A percentile compares a stretch with the other conserved stretches of the same genome.
Evolutionary conservation across 2,329 filamentous ascomycete genomes (phyloP).

Genomic region (Colletotrichum eremochloae): DNA sequence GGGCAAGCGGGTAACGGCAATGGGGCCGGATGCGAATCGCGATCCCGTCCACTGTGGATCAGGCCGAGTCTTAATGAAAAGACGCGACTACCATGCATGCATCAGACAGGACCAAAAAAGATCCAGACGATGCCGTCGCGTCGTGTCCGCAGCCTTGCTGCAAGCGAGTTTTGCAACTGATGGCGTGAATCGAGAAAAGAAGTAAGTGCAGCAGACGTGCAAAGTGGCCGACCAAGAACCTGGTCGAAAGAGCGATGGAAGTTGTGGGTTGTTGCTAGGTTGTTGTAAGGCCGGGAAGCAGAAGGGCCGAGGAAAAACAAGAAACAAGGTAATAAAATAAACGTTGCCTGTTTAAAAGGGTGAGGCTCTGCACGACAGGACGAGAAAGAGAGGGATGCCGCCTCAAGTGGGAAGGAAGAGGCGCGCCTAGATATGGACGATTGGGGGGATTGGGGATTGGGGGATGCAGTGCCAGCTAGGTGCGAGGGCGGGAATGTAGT

Average conservation of each 20-base stretch:
- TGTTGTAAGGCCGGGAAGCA: not conserved
- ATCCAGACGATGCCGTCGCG: slow-evolving; percentile 13
- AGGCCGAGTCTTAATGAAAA: slow-evolving; percentile 37
- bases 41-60: slow-evolving; percentile 42
- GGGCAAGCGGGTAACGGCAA: slow-evolving; percentile 30
- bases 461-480: slow-evolving; percentile 33
- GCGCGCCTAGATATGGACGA: slow-evolving; percentile 21
- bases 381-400: slow-evolving; percentile 6
- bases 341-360: slow-evolving; percentile 4
- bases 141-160: slow-evolving; percentile 9
- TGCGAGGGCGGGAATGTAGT: slow-evolving; percentile 41
- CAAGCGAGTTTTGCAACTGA: not conserved
- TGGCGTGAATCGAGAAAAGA: not conserved
- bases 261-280: not conserved
- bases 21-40: slow-evolving; percentile 40
- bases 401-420: slow-evolving; percentile 27
- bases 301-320: not conserved
- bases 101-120: slow-evolving; percentile 19
- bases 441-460: slow-evolving; percentile 1
- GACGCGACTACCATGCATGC: slow-evolving; percentile 38
- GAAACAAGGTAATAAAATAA: not conserved
- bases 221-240: not conserved
- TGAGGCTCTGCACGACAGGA: slow-evolving; percentile 8
- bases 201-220: not conserved
- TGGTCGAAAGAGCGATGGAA: not conserved